phyloP scores from a whole-genome alignment of 805 yeast species.

The Allodekkera sacchari region DNA sequence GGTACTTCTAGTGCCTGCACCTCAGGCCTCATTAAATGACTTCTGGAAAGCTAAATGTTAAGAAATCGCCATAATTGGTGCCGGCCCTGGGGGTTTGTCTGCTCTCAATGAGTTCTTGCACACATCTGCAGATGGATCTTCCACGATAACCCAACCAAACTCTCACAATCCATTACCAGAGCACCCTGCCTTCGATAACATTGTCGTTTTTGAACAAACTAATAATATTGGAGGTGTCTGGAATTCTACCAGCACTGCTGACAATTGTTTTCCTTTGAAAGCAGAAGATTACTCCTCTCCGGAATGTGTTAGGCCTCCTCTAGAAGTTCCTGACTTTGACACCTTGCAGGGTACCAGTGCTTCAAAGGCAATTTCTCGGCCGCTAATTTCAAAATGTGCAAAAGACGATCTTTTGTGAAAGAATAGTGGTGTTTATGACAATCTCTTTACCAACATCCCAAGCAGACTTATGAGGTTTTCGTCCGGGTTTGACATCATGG shows the following conservation, averaged over 20 bases:
- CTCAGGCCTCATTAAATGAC: no score
- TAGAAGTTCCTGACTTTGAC: slow-evolving; percentile 2
- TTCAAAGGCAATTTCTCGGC: slow-evolving; percentile 1
- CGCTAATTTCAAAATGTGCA: neutral
- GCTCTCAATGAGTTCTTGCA: slow-evolving; percentile 23
- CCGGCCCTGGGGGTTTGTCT: slow-evolving; percentile 31
- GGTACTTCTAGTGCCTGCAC: no score
- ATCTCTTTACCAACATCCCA: slow-evolving; percentile 35
- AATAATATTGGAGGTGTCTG: slow-evolving; percentile 33
- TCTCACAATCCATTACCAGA: slow-evolving; percentile 6
- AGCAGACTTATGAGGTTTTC: slow-evolving; percentile 30
- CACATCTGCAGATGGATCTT: slow-evolving; percentile 19
- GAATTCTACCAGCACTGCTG: slow-evolving; percentile 16
- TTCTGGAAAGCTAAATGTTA: no score
- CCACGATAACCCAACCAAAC: slow-evolving; percentile 11
- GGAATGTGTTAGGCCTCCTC: slow-evolving; percentile 7
- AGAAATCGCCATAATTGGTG: slow-evolving; percentile 26
- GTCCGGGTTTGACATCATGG: slow-evolving; percentile 20
- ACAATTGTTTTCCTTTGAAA: slow-evolving; percentile 14
- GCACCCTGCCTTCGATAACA: slow-evolving; percentile 24
- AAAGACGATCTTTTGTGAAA: slow-evolving; percentile 4
- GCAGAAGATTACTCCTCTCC: slow-evolving; percentile 10
- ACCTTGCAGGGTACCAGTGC: slow-evolving; percentile 1
- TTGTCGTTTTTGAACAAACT: slow-evolving; percentile 33
- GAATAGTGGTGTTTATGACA: slow-evolving; percentile 22